Percentiles rank a stretch among this genome's conserved stretches.
phyloP scores from a whole-genome alignment of 306 rosid species.

The Vachellia pachyceras region DNA sequence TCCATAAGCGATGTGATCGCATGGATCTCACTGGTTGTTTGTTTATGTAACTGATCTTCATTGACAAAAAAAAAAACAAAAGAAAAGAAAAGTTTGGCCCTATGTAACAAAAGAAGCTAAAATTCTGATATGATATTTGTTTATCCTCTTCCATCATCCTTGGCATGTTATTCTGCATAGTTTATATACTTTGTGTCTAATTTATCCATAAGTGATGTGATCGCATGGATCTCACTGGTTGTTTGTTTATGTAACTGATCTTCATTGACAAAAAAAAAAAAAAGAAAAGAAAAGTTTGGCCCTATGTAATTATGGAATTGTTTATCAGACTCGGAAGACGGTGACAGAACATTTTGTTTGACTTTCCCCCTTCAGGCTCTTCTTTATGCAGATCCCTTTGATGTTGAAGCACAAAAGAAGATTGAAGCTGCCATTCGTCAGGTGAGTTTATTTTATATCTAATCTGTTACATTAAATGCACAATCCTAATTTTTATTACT shows the following conservation, averaged over 20 bases:
- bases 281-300: too few relatives aligned
- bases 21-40: background rate
- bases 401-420: constrained; percentile 95
- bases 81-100: background rate
- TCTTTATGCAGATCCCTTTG: constrained; percentile 95
- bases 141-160: background rate
- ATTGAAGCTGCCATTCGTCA: constrained; percentile 98
- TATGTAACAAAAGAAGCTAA: constrained; percentile 18
- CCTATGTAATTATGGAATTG: background rate
- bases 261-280: background rate
- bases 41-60: background rate
- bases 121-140: constrained; percentile 3
- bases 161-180: background rate
- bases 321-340: background rate
- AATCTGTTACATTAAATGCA: background rate
- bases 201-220: background rate
- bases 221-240: background rate
- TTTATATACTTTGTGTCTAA: constrained; percentile 11
- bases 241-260: background rate
- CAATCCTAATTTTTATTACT: background rate
- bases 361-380: constrained; percentile 64
- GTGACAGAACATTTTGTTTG: background rate
- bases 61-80: background rate
- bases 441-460: constrained; percentile 48
- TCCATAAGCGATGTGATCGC: background rate